A percentile compares a stretch with the other conserved stretches of the same genome.
Conservation (phyloP, 106 monocot species). For the Dendrobium huoshanense region DNA sequence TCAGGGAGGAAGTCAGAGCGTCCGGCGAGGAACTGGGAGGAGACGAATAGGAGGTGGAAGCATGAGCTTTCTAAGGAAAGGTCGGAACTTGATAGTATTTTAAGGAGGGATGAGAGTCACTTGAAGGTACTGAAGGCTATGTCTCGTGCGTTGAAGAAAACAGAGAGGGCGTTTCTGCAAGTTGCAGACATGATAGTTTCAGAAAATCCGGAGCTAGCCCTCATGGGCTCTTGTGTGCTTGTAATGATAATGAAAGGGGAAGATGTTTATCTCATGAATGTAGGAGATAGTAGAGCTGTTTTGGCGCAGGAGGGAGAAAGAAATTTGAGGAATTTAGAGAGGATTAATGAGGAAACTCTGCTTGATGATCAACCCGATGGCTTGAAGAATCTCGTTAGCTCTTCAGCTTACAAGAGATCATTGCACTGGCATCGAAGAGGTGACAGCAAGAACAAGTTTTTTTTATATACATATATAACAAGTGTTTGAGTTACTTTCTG, state of each 20-base stretch:
- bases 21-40: neutral
- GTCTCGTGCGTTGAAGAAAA: constrained; percentile 36
- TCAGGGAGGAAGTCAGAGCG: neutral
- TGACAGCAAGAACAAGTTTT: neutral
- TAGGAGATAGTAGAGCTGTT: constrained; percentile 67
- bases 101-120: neutral
- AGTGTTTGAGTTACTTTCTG: neutral
- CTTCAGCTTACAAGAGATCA: constrained; percentile 58
- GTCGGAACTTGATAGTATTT: too few relatives aligned
- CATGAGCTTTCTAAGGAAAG: too few relatives aligned
- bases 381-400: constrained; percentile 11
- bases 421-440: constrained; percentile 48
- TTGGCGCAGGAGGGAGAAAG: constrained; percentile 21
- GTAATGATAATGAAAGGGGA: constrained; percentile 62
- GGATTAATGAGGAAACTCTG: constrained; percentile 24
- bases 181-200: constrained; percentile 28
- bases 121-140: constrained; percentile 34
- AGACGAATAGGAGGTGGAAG: too few relatives aligned
- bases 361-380: constrained; percentile 8
- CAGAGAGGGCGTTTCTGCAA: constrained; percentile 46
- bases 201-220: constrained; percentile 52
- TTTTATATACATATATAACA: neutral
- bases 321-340: constrained; percentile 12
- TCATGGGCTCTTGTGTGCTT: constrained; percentile 72
- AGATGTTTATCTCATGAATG: constrained; percentile 67